Evolutionary conservation across 2,329 filamentous ascomycete genomes (phyloP).

Genomic region (Fusarium subtropicale): DNA sequence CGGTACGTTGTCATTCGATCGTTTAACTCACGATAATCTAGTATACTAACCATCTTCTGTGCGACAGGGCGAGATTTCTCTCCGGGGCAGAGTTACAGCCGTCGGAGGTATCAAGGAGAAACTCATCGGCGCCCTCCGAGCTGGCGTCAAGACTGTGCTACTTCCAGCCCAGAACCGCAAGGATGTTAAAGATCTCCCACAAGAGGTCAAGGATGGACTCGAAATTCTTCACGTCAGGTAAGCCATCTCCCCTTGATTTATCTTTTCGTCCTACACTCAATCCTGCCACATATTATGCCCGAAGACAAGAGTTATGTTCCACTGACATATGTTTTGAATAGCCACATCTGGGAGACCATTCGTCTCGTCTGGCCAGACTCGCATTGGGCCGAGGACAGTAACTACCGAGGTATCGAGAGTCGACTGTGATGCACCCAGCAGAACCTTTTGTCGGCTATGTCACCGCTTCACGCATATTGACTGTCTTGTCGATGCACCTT

Average conservation of each 20-base stretch:
- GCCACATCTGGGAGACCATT: constrained; percentile 95
- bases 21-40: constrained; percentile 27
- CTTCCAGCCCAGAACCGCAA: constrained; percentile 90
- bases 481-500: constrained; percentile 30
- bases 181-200: constrained; percentile 89
- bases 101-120: constrained; percentile 99
- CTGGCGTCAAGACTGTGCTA: constrained; percentile 93
- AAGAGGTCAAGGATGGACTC: constrained; percentile 87
- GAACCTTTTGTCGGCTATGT: constrained; percentile 1
- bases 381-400: constrained; percentile 81
- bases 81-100: constrained; percentile 89
- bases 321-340: constrained; percentile 55
- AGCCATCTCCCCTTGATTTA: constrained; percentile 58
- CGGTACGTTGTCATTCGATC: constrained; percentile 62
- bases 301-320: constrained; percentile 36
- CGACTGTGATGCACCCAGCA: constrained; percentile 68
- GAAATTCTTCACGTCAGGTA: constrained; percentile 91
- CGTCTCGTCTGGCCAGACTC: constrained; percentile 91
- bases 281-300: constrained; percentile 33
- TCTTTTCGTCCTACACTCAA: constrained; percentile 36
- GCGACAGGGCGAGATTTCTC: constrained; percentile 73
- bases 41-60: constrained; percentile 44
- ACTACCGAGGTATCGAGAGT: constrained; percentile 78
- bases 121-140: constrained; percentile 90
- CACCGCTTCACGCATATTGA: constrained; percentile 9